phyloP scores from a whole-genome alignment of 768 basidiomycete species.

The Tricholoma saponaceum region DNA sequence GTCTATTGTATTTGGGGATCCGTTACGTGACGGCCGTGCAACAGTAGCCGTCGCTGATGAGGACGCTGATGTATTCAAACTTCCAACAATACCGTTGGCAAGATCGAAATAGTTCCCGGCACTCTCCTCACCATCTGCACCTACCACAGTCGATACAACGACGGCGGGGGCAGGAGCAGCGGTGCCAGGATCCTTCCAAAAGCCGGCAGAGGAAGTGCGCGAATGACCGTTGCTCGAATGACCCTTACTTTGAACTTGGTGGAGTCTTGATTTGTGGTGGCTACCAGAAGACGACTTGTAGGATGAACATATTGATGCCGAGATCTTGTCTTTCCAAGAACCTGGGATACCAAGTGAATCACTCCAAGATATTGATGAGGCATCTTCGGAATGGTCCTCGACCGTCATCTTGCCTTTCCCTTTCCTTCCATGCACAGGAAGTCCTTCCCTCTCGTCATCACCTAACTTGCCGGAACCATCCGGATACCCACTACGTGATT shows the following conservation, averaged over 20 bases:
- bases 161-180: slow-evolving; percentile 51
- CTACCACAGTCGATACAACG: slow-evolving; percentile 45
- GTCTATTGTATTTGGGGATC: slow-evolving; percentile 26
- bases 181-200: slow-evolving; percentile 51
- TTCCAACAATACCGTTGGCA: slow-evolving; percentile 19
- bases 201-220: slow-evolving; percentile 32
- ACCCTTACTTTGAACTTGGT: slow-evolving; percentile 16
- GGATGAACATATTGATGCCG: slow-evolving; percentile 32
- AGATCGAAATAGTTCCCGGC: slow-evolving; percentile 32
- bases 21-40: slow-evolving; percentile 36
- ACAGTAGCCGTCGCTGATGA: slow-evolving; percentile 39
- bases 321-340: slow-evolving; percentile 37
- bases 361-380: slow-evolving; percentile 37
- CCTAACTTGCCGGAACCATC: slow-evolving; percentile 11
- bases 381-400: slow-evolving; percentile 28
- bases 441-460: slow-evolving; percentile 20
- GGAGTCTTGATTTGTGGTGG: slow-evolving; percentile 28
- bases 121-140: slow-evolving; percentile 37
- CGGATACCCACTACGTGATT: neutral
- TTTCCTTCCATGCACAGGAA: slow-evolving; percentile 29
- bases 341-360: slow-evolving; percentile 22
- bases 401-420: slow-evolving; percentile 27
- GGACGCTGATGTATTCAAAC: slow-evolving; percentile 27
- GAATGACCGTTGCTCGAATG: slow-evolving; percentile 28
- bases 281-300: slow-evolving; percentile 31